Percentiles rank a stretch among this genome's conserved stretches.
phyloP scores from a whole-genome alignment of 768 basidiomycete species.

The Agaricus blazei region DNA sequence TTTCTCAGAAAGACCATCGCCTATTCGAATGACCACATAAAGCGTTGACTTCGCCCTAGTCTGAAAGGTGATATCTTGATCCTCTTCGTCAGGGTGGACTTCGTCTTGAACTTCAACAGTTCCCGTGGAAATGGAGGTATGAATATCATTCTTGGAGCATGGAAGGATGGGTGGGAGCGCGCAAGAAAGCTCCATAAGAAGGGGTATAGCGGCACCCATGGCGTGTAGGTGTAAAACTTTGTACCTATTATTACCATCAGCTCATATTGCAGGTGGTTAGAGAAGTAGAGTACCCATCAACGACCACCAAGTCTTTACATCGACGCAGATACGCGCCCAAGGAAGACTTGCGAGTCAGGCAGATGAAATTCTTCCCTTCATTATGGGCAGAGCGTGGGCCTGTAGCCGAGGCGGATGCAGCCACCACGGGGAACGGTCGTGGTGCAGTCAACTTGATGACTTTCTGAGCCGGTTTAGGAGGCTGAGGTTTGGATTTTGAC shows the following conservation, averaged over 20 bases:
- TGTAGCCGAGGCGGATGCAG: slow-evolving; percentile 70
- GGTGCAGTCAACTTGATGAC: slow-evolving; percentile 68
- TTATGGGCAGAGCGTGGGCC: slow-evolving; percentile 75
- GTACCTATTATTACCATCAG: slow-evolving; percentile 39
- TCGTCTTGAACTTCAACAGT: slow-evolving; percentile 78
- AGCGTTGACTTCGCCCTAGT: slow-evolving; percentile 71
- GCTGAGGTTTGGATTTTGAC: background rate
- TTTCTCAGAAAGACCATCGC: slow-evolving; percentile 51
- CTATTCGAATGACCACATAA: slow-evolving; percentile 53
- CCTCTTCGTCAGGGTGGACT: slow-evolving; percentile 67
- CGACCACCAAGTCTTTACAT: slow-evolving; percentile 67
- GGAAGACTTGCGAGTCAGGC: slow-evolving; percentile 71
- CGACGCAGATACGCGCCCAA: slow-evolving; percentile 71
- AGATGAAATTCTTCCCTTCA: slow-evolving; percentile 79
- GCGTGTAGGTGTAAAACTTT: slow-evolving; percentile 72
- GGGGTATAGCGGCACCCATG: slow-evolving; percentile 89
- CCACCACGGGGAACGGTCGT: slow-evolving; percentile 73
- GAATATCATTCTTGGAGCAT: slow-evolving; percentile 56
- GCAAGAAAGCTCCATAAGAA: slow-evolving; percentile 61
- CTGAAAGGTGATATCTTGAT: slow-evolving; percentile 61
- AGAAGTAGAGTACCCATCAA: slow-evolving; percentile 54
- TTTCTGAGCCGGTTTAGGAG: slow-evolving; percentile 15
- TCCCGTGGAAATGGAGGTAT: slow-evolving; percentile 58
- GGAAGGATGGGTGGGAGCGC: slow-evolving; percentile 74
- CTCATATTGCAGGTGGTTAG: background rate